Percentiles rank a stretch among this genome's conserved stretches.
Conservation (phyloP, 305 asterid species). For the Fraxinus baroniana region DNA sequence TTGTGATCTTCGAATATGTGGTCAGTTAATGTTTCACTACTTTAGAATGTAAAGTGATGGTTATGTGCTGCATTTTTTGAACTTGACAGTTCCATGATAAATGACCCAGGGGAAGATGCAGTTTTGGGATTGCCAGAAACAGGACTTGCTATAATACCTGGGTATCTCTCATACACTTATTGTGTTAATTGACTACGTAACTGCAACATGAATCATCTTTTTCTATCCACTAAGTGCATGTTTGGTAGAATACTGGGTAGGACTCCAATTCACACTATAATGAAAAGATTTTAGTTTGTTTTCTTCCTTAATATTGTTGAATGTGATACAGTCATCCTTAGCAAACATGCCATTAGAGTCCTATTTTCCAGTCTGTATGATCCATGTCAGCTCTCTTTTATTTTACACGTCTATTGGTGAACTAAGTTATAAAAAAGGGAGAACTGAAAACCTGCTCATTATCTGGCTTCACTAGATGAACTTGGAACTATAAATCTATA, state of each 20-base stretch:
- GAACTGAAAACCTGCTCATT: not conserved
- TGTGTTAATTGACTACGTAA: not conserved
- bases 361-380: conserved; percentile 1
- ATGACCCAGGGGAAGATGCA: conserved; percentile 72
- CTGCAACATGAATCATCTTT: not conserved
- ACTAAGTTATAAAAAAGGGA: not conserved
- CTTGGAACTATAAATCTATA: conserved; percentile 18
- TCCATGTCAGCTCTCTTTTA: not conserved
- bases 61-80: conserved; percentile 19
- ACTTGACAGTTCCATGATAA: conserved; percentile 21
- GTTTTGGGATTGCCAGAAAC: conserved; percentile 88
- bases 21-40: conserved; percentile 37
- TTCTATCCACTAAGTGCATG: not conserved
- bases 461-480: not conserved
- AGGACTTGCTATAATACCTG: conserved; percentile 94
- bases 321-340: not conserved
- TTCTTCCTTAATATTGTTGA: not conserved
- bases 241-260: not conserved
- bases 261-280: not conserved
- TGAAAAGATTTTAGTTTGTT: not conserved
- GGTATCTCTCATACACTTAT: conserved; percentile 40
- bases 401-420: not conserved
- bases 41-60: not conserved
- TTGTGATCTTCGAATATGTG: conserved; percentile 92
- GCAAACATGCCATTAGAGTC: not conserved